Evolutionary conservation across 257 asterid genomes (phyloP), one percentile per base, ranked within the genome.

Genomic region (Thymus quinquecostatus): DNA sequence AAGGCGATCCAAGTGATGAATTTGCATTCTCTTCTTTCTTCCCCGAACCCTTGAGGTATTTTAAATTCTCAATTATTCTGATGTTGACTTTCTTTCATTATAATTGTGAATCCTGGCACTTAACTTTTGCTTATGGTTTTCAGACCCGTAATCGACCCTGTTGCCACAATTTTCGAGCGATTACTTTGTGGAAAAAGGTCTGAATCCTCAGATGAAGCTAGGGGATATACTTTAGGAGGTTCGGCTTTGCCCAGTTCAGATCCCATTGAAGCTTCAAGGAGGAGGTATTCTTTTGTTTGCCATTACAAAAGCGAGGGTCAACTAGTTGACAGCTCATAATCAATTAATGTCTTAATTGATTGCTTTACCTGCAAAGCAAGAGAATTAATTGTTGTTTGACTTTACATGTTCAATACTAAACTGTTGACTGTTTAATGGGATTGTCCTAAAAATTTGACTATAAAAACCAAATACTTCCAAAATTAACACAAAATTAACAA

Each of bases 1-100:
- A 85, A 82, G 98, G 98, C 68, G 98, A 92, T 78, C 96, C 97
- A 57, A 92, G 98, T 81, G 98, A 90, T 85, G 97, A 90, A 74
- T 92, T 92, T 85, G 74, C 96, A 30, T 89, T 88, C 71, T 88
- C 96, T 47, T 76, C 97, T 2, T 88, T 92, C 81, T 92, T 90
- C 79, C 96, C 98, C 48, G 95, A 87, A 50, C 47, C 89, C 78
- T 64, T 90, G 58, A 82, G 96, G 96, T 84, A 77, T 41, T 53
- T 48, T 65, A 34, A 28, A 45, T 41, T 45, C 0, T 61, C 60
- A 58, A 54, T 57, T 21, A 8, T 60, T 30, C n/a, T 13, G 57
- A 33, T 76, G 59, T 36, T 34, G n/a, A 56, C 13, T 64, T 68
- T 59, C 2, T 28, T 36, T 56, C 48, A 62, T 69, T 64, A 69